These are phyloP conservation scores for Colletotrichum tropicicola DNA, from an alignment of 2,329 filamentous ascomycete genomes.

Conservation along the genomic window DNA sequence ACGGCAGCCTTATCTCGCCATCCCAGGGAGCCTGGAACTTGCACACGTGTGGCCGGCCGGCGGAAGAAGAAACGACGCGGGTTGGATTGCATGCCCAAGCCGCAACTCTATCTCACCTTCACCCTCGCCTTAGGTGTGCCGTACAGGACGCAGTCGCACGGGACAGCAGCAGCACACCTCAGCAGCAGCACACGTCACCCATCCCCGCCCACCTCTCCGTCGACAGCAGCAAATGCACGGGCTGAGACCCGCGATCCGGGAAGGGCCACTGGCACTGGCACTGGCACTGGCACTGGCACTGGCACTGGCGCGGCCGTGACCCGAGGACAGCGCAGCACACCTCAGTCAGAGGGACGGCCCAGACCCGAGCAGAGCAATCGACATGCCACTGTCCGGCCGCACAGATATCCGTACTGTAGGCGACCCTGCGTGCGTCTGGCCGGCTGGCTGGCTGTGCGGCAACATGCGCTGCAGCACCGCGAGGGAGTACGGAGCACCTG, in stretches of 20 bases:
- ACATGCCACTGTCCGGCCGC: constrained; percentile 10
- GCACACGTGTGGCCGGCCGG: too few species aligned
- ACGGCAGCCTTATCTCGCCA: neutral
- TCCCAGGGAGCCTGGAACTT: too few species aligned
- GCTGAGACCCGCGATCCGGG: constrained; percentile 14
- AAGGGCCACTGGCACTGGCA: too few species aligned
- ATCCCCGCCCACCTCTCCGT: neutral
- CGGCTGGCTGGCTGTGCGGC: neutral
- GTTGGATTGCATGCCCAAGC: too few species aligned
- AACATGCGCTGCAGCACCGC: neutral
- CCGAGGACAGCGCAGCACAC: constrained; percentile 5
- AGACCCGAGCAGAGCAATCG: neutral
- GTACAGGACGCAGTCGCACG: too few species aligned
- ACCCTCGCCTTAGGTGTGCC: too few species aligned
- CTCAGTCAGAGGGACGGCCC: constrained; percentile 3
- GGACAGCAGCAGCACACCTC: too few species aligned
- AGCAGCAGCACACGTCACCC: neutral
- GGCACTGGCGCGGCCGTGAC: too few species aligned
- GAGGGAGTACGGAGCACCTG: constrained; percentile 16
- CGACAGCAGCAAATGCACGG: constrained; percentile 8
- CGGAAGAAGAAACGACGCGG: too few species aligned
- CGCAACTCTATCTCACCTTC: neutral
- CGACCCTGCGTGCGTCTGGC: constrained; percentile 8
- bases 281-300: too few species aligned
- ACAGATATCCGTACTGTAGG: constrained; percentile 22